phyloP scores from a whole-genome alignment of 768 basidiomycete species.

The Auricularia sp. region DNA sequence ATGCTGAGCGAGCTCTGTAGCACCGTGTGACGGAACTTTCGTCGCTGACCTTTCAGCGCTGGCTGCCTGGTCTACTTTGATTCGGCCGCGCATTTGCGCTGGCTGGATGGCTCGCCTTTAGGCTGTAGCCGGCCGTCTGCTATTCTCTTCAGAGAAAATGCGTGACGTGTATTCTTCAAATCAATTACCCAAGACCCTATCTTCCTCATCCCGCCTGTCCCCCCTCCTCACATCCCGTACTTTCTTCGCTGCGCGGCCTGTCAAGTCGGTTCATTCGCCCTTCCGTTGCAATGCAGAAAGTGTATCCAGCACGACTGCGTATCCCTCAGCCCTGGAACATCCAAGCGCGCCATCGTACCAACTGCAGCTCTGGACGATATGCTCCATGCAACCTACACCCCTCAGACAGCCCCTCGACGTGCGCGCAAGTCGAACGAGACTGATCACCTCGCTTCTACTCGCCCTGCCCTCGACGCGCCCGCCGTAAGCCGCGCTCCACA shows the following conservation, averaged over 20 bases:
- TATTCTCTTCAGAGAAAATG: not conserved
- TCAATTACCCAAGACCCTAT: constrained; percentile 4
- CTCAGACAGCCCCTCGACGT: not conserved
- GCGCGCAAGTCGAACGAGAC: not conserved
- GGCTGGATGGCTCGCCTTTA: too few relatives aligned
- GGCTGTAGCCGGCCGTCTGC: not conserved
- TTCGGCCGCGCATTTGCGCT: too few relatives aligned
- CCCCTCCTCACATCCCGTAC: not conserved
- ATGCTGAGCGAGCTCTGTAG: too few relatives aligned
- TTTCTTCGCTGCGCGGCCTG: not conserved
- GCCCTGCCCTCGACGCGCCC: not conserved
- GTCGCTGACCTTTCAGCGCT: too few relatives aligned
- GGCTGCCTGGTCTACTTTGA: too few relatives aligned
- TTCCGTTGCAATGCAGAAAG: not conserved
- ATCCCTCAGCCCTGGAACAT: not conserved
- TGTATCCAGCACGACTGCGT: not conserved
- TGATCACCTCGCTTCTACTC: not conserved
- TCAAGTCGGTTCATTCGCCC: not conserved
- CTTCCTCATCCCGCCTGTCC: not conserved
- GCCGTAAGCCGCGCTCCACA: not conserved
- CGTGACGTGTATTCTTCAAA: not conserved
- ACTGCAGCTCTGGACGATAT: not conserved
- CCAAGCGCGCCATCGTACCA: not conserved
- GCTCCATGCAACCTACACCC: not conserved
- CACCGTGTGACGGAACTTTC: too few relatives aligned